Evolutionary conservation across 2,329 filamentous ascomycete genomes (phyloP).

Genomic region (Magnaporthales sp.): DNA sequence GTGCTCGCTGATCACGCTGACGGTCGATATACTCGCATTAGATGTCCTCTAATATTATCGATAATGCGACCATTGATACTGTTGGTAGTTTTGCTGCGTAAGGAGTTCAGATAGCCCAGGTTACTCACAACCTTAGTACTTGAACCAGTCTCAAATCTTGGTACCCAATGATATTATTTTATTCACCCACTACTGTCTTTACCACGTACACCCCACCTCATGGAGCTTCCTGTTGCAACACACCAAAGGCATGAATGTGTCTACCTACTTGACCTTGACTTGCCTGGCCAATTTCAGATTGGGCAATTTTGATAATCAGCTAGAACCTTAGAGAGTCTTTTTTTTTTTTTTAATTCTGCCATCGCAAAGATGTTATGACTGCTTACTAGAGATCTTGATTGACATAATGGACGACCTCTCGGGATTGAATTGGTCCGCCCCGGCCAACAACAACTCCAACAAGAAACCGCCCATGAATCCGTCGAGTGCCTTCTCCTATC

Average conservation of each 20-base stretch:
- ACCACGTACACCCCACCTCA: not conserved
- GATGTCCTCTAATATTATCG: too few species aligned
- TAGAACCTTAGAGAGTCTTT: not conserved
- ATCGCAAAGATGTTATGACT: not conserved
- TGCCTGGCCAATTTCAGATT: not conserved
- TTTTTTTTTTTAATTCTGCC: not conserved
- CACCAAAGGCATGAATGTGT: not conserved
- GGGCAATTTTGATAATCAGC: not conserved
- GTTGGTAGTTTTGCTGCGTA: not conserved
- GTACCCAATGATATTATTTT: not conserved
- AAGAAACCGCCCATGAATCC: constrained; percentile 36
- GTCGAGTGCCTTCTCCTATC: constrained; percentile 32
- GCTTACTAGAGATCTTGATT: not conserved
- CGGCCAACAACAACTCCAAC: constrained; percentile 17
- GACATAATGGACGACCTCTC: constrained; percentile 52
- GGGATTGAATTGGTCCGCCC: constrained; percentile 48
- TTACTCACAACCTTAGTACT: not conserved
- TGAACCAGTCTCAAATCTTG: not conserved
- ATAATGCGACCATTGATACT: not conserved
- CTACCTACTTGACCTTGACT: not conserved
- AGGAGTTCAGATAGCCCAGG: too few species aligned
- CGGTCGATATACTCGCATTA: too few species aligned
- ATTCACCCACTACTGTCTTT: not conserved
- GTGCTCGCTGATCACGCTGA: too few species aligned
- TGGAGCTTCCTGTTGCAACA: not conserved